A percentile compares a stretch with the other conserved stretches of the same genome.
Evolutionary conservation across 106 monocot species (phyloP).

Genomic region (Allium cepa): DNA sequence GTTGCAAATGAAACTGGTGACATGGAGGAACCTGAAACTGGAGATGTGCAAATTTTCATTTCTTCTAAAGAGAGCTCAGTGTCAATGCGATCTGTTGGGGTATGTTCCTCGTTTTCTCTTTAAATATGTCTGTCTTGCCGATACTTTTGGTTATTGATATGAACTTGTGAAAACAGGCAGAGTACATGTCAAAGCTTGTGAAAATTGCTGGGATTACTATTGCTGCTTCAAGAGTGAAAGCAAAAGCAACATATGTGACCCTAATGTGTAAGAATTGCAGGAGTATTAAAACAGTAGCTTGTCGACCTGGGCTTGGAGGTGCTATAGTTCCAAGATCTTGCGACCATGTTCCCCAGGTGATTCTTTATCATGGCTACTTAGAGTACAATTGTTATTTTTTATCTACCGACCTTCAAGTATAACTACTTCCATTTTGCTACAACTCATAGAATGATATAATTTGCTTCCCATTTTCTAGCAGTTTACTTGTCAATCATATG

Average conservation of each 20-base stretch:
- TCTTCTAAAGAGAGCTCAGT: conserved; percentile 84
- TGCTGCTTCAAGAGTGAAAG: conserved; percentile 93
- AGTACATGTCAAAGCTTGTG: conserved; percentile 94
- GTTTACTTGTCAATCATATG: no score
- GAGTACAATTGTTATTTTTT: no score
- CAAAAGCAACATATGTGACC: conserved; percentile 96
- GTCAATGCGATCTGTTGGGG: conserved; percentile 81
- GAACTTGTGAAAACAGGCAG: conserved; percentile 44
- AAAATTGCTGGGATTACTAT: conserved; percentile 92
- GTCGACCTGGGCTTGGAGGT: conserved; percentile 91
- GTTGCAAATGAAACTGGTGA: conserved; percentile 81
- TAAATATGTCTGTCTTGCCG: not conserved
- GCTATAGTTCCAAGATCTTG: conserved; percentile 94
- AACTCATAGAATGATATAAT: no score
- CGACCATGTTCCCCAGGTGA: conserved; percentile 72
- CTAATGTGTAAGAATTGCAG: conserved; percentile 94
- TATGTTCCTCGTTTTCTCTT: conserved; percentile 9
- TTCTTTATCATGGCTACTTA: no score
- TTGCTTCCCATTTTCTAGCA: no score
- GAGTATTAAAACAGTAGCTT: conserved; percentile 62
- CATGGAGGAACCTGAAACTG: conserved; percentile 93
- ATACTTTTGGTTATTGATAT: not conserved
- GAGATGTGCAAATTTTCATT: conserved; percentile 87
- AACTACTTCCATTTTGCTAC: no score
- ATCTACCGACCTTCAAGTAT: no score